Evolutionary conservation across 441 rosid genomes (phyloP).

Genomic region (Adansonia madagascariensis): DNA sequence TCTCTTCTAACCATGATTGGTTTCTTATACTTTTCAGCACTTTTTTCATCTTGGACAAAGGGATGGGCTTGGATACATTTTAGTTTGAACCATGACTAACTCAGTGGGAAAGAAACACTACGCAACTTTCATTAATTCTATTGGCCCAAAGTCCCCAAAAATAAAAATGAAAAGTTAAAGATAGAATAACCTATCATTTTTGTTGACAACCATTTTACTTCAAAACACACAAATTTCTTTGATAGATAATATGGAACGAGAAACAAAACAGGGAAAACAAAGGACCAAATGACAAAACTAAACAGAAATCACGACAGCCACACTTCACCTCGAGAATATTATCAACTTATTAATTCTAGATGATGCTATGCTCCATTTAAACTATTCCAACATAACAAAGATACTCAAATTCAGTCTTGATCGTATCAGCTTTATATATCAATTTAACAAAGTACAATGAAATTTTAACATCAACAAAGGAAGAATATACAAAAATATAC

Average conservation of each 20-base stretch:
- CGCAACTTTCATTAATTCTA: neutral
- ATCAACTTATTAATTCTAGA: neutral
- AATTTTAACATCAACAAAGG: neutral
- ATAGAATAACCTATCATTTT: neutral
- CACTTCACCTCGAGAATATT: neutral
- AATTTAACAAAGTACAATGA: neutral
- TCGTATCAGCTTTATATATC: neutral
- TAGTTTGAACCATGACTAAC: slow-evolving; percentile 3
- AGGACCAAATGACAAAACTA: slow-evolving; percentile 19
- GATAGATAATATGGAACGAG: slow-evolving; percentile 5
- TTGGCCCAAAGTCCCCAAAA: neutral
- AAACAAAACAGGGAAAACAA: neutral
- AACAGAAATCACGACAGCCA: neutral
- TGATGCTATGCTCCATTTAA: neutral
- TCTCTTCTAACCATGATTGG: slow-evolving; percentile 3
- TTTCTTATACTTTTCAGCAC: neutral
- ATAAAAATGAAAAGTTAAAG: neutral
- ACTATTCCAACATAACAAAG: neutral
- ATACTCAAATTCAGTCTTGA: neutral
- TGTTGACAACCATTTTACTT: neutral
- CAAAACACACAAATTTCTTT: neutral
- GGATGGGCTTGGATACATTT: neutral
- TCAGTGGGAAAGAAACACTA: slow-evolving; percentile 6
- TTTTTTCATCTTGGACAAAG: neutral
- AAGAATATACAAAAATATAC: neutral